Evolutionary conservation across 2,329 filamentous ascomycete species (phyloP), one percentile per base, ranked within the genome.

Genomic region (Ceratocystis cacaofunesta): DNA sequence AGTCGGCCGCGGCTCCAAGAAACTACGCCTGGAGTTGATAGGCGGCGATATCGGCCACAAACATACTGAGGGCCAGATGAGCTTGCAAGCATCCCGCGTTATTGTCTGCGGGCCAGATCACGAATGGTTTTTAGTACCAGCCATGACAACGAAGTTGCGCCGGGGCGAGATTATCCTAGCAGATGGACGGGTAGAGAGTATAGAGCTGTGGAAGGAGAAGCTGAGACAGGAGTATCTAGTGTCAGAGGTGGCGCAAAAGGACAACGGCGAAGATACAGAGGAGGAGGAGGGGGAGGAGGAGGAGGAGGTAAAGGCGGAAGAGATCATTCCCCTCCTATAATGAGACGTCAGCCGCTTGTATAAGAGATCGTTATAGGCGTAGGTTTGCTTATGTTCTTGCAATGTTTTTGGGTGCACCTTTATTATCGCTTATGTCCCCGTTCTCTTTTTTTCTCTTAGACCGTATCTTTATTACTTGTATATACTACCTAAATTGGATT

Each of bases 51-150:
- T 66, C 1, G 55, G 60, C 6, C 63, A 67, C 41, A 15, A 25
- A 28, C 75, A 75, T 62, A 63, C 67, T 22, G 65, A 68, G 12
- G 68, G 68, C 12, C 67, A 68, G 17, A 72, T 71, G 65, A 74
- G 72, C 10, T 68, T 67, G 5, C 71, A 74, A 25, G 69, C 70
- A 6, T 70, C 69, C 3, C 62, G 68, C 10, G 71, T 74, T 5
- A 63, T 74, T 22, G 70, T 75, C 30, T 77, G 75, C 52, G 69
- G 72, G n/a, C 71, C 70, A 17, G 72, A 75, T 48, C 76, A 78
- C 60, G 70, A 72, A 48, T 78, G 76, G 76, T 72, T 78, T 19
- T 60, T 69, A 0, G 74, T 78, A n/a, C 73, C 72, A 28, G 72
- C 76, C 4, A 66, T 78, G 66, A 69, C 70, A n/a, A 71, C 67